Base-by-base conservation (phyloP, 2,329 filamentous ascomycete species). In the Aphanocladium album region DNA sequence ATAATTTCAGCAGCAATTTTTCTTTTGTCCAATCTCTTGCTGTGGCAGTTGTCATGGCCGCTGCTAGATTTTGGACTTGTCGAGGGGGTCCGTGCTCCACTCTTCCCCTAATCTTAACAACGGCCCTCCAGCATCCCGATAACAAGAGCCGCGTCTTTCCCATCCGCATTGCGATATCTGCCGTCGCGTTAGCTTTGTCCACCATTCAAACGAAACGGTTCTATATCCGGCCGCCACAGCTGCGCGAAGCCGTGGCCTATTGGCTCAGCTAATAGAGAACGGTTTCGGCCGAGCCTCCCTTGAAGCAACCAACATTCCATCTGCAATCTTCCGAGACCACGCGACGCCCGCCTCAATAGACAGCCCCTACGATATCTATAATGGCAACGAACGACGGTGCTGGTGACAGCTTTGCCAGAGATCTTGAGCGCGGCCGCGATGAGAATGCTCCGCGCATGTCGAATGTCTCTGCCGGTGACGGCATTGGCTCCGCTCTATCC, bases 381-480 rank as follows among this genome's bases (percentile, higher is more conserved):
- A 60, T 60, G 57, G 6, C 53, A 3, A 19, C 14, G n/a, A 57
- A 23, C 17, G 41, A 55, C 12, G 71, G 73, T 19, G 63, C 70
- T 11, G 62, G 59, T 43, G 71, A 73, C 61, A 72, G 73, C 43
- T 81, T 75, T 64, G 77, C 79, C n/a, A 74, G 74, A 62, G 83
- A 86, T 64, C 71, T 86, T 47, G 83, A 86, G 66, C 77, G 82
- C 45, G 83, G 83, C 0, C 80, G 78, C 1, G 80, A 80, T 56
- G 69, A 74, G 2, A 68, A 77, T 56, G 71, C 76, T 53, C 74
- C 72, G 1, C 77, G 79, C 17, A 71, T 74, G 35, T 85, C 83
- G 12, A 80, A 76, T 47, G 70, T 75, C 21, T 83, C 82, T 4
- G 71, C 76, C 46, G 75, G 79, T 1, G 80, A 80, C 23, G 81